phyloP scores from a whole-genome alignment of 1,139 yeast species.

The Suzukiozyma palmioleophila region DNA sequence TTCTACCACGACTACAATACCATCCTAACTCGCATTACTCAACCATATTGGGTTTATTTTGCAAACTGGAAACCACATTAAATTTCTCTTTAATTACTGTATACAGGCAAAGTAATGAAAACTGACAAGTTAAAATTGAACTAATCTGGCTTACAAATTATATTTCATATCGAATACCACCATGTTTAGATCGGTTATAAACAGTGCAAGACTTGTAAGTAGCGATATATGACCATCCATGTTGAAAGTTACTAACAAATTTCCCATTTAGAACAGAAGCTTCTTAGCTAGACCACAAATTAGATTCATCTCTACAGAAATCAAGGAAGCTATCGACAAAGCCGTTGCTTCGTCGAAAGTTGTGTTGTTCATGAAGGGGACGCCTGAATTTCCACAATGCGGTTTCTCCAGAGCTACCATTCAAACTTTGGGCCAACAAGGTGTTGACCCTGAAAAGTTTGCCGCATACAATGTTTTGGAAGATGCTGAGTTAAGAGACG shows the following conservation, averaged over 20 bases:
- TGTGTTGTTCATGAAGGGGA: constrained; percentile 92
- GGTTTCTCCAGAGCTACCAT: constrained; percentile 96
- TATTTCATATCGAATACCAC: neutral
- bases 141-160: constrained; percentile 1
- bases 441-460: constrained; percentile 93
- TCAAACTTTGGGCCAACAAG: constrained; percentile 90
- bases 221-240: neutral
- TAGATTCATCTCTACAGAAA: constrained; percentile 72
- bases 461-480: constrained; percentile 97
- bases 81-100: no score
- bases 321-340: constrained; percentile 73
- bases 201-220: constrained; percentile 4
- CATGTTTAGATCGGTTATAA: constrained; percentile 3
- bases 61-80: no score
- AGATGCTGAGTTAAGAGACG: constrained; percentile 86
- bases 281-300: constrained; percentile 5
- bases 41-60: no score
- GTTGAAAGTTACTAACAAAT: neutral
- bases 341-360: constrained; percentile 90
- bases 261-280: neutral
- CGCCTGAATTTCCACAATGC: constrained; percentile 97
- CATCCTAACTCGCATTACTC: no score
- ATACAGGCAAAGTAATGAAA: neutral
- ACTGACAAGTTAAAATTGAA: constrained; percentile 1
- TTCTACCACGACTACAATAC: no score